Percentiles rank a stretch among this genome's conserved stretches.
Evolutionary conservation across 179 eudicot genomes (phyloP).

Genomic region (Silene vulgaris): DNA sequence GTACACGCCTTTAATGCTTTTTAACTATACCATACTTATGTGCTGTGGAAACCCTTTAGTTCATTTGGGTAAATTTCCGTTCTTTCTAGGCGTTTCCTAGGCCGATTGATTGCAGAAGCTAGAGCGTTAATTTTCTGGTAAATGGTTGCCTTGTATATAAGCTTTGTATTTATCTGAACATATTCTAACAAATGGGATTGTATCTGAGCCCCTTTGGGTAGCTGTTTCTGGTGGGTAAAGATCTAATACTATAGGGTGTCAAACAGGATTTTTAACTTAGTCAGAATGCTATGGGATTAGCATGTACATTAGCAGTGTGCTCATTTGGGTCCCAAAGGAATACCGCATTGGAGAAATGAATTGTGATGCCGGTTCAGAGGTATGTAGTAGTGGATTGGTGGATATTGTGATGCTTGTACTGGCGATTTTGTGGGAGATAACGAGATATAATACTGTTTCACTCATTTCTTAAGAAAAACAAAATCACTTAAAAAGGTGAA

Average conservation of each 20-base stretch:
- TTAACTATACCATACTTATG: background rate
- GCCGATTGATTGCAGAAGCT: constrained; percentile 6
- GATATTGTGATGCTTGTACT: no score
- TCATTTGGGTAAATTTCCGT: constrained; percentile 4
- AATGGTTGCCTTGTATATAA: background rate
- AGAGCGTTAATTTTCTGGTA: background rate
- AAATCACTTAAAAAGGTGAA: no score
- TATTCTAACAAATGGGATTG: background rate
- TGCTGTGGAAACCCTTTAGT: background rate
- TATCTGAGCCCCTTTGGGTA: constrained; percentile 4
- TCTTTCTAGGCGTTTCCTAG: background rate
- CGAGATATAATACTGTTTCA: no score
- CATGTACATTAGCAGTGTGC: background rate
- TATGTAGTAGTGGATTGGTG: no score
- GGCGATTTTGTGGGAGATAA: no score
- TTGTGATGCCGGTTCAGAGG: no score
- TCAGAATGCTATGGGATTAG: background rate
- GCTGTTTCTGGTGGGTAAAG: background rate
- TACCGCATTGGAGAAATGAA: background rate
- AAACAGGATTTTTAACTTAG: background rate
- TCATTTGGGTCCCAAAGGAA: background rate
- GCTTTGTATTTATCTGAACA: background rate
- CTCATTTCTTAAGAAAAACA: no score
- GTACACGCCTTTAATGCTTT: constrained; percentile 2
- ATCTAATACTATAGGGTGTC: background rate